Base-by-base conservation (phyloP, 345 rosid species). In the Linum tenue region DNA sequence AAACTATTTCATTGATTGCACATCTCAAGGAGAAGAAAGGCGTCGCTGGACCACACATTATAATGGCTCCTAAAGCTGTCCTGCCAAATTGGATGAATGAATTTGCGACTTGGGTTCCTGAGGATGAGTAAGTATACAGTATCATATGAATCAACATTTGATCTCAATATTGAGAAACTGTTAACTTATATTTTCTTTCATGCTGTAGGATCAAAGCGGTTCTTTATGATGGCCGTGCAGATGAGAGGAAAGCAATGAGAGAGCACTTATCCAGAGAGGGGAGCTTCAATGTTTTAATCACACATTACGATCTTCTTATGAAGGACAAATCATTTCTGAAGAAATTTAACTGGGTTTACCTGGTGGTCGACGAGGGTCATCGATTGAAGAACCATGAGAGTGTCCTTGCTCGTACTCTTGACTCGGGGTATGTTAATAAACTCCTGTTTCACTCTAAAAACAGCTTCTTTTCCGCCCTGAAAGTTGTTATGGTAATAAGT, bases 341-440 rank as follows among this genome's bases (percentile, higher is more conserved):
- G 82, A 95, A 95, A 76, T 82, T 95, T 76, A 75, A 66, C n/a
- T 95, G 99, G 99, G 60, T 39, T 31, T 95, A 95, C 81, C 78
- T 95, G 95, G 89, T 95, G 72, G 96, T 95, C 69, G 99, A 95
- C 75, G 99, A 95, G 86, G 99, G 99, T 53, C 99, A 95, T 74
- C 89, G 99, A 36, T 75, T 95, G 75, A 95, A 95, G 86, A 95
- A 95, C 77, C 96, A 87, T 2, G 96, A 89, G 69, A 85, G 96
- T 70, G 96, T 95, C 67, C 96, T 95, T 39, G 91, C 92, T 3
- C 81, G 82, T 74, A 95, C 98, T 77, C 89, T 95, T 56, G 55
- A 76, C 62, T 48, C 92, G 41, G 96, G 99, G 99, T 94, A 86
- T 69, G 75, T 16, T 76, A 61, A 22, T 22, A 22, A 22, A 22